Evolutionary conservation across 225 moss, liverwort and hornwort species (phyloP).

Genomic region (Ulota crispa): DNA sequence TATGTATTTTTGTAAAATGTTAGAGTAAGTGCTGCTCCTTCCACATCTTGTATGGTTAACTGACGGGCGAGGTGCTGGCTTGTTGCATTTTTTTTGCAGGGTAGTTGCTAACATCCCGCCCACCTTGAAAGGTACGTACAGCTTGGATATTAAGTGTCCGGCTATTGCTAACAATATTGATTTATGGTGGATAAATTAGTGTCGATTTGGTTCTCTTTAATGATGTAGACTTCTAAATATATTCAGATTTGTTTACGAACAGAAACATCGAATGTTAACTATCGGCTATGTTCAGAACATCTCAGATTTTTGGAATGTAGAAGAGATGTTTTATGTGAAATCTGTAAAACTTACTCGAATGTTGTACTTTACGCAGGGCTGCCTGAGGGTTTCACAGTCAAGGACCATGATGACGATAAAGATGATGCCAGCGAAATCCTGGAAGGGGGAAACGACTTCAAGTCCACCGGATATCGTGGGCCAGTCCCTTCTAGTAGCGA

Average conservation of each 20-base stretch:
- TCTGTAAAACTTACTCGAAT: too few relatives aligned
- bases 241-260: neutral
- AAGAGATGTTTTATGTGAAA: neutral
- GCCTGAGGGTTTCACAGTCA: constrained; percentile 67
- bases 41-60: neutral
- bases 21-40: neutral
- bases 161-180: neutral
- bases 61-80: neutral
- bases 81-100: constrained; percentile 41
- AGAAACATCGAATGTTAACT: accelerated
- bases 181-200: neutral
- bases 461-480: constrained; percentile 67
- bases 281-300: accelerated
- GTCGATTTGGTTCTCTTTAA: neutral
- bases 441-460: constrained; percentile 84
- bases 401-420: constrained; percentile 43
- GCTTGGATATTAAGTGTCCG: too few relatives aligned
- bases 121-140: constrained; percentile 67
- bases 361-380: constrained; percentile 42
- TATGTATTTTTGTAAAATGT: neutral
- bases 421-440: constrained; percentile 61
- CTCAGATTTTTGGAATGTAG: accelerated
- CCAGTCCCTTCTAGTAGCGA: constrained; percentile 54
- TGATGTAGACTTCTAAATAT: accelerated
- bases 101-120: constrained; percentile 90